Conservation (phyloP, 2,329 filamentous ascomycete species). For the Leptosphaerulina australis region DNA sequence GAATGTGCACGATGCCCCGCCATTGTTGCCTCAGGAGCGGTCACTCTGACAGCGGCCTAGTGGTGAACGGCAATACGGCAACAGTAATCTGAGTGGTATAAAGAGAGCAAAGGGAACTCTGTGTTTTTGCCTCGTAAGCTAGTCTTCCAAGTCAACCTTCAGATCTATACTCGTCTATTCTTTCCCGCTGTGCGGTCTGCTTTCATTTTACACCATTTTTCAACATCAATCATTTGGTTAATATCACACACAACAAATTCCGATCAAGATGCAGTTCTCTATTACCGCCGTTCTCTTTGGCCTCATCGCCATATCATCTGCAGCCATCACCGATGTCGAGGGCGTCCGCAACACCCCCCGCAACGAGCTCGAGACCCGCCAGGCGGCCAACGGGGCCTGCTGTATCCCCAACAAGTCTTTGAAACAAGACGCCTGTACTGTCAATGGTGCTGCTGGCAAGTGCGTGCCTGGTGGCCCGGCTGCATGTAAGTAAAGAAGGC, state of each 20-base stretch:
- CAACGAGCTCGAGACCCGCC: slow-evolving; percentile 16
- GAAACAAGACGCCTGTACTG: slow-evolving; percentile 25
- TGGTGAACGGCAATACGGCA: no score
- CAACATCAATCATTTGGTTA: no score
- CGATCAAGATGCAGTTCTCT: no score
- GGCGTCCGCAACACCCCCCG: slow-evolving; percentile 21
- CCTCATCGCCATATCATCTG: slow-evolving; percentile 26
- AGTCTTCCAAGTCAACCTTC: slow-evolving; percentile 21
- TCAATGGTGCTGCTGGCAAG: slow-evolving; percentile 24
- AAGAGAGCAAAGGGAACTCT: no score
- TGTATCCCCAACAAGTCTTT: slow-evolving; percentile 23
- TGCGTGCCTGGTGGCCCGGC: slow-evolving; percentile 27
- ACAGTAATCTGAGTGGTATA: no score
- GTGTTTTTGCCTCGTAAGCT: slow-evolving; percentile 13
- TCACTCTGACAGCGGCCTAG: no score
- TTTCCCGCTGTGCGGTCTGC: slow-evolving; percentile 25
- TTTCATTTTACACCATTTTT: no score
- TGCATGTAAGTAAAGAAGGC: no score
- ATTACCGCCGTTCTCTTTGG: slow-evolving; percentile 30
- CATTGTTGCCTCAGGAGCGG: no score
- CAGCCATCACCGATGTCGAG: slow-evolving; percentile 25
- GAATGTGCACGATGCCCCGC: no score
- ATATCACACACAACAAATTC: slow-evolving; percentile 15
- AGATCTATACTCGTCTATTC: slow-evolving; percentile 20
- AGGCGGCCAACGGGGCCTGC: slow-evolving; percentile 25